Percentiles rank a stretch among this genome's conserved stretches.
phyloP scores from a whole-genome alignment of 192 early-diverging fungal genomes.

The Backusella tuberculispora region DNA sequence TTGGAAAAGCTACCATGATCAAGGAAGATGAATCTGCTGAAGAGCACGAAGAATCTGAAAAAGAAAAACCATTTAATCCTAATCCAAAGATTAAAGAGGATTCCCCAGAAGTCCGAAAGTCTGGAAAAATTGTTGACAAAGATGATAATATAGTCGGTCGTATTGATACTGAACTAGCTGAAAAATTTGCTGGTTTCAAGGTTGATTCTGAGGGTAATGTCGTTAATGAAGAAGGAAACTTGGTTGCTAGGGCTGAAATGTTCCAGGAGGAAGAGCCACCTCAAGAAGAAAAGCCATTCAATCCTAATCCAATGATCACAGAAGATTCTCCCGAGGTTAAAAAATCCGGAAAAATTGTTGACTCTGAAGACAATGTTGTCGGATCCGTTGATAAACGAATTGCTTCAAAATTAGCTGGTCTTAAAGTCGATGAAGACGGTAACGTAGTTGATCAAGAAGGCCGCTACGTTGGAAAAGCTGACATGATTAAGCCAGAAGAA shows the following conservation, averaged over 20 bases:
- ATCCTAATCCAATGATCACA: neutral
- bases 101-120: neutral
- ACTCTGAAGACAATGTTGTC: slow-evolving; percentile 22
- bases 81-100: neutral
- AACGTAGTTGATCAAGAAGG: slow-evolving; percentile 9
- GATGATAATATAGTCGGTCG: neutral
- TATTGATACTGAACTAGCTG: neutral
- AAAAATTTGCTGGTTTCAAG: neutral
- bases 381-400: slow-evolving; percentile 4
- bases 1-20: slow-evolving; percentile 15
- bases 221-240: slow-evolving; percentile 4
- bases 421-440: slow-evolving; percentile 17
- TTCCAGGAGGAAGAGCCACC: neutral
- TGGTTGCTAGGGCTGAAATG: neutral
- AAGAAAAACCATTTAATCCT: neutral
- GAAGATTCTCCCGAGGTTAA: slow-evolving; percentile 6
- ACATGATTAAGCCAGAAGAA: neutral
- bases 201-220: slow-evolving; percentile 1
- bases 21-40: neutral
- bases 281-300: slow-evolving; percentile 5
- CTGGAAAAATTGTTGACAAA: slow-evolving; percentile 2
- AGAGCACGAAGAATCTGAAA: neutral
- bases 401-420: slow-evolving; percentile 18
- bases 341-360: slow-evolving; percentile 25
- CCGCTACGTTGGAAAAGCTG: slow-evolving; percentile 10